Evolutionary conservation across 768 basidiomycete genomes (phyloP), one percentile per base, ranked within the genome.

Genomic region (Cantharellus anzutake): DNA sequence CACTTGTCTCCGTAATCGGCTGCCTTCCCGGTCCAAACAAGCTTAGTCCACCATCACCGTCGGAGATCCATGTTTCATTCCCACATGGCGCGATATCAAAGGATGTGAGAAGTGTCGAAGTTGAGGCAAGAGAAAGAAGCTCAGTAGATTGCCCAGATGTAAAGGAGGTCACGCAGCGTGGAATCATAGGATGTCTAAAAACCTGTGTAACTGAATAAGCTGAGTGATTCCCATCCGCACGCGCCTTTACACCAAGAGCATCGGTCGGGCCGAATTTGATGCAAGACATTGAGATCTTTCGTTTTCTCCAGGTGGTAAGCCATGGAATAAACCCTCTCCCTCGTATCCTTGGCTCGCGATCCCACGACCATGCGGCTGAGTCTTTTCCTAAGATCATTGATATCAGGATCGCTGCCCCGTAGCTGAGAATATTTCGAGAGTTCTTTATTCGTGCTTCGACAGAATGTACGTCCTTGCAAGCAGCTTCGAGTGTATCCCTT

Each of bases 21-120:
- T 72, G 66, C 71, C 69, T 42, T 85, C 76, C 14, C 88, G 81
- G 71, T 67, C 91, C 88, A 34, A 86, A 70, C 62, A 86, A 87
- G 4, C 83, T 85, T 3, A 80, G 73, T 34, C 86, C 83, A 14
- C 88, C 88, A 4, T 70, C 63, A n/a, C 72, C 75, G 67, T 91
- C 88, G 1, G 86, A 85, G 58, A 90, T 76, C 88, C 88, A 91
- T 76, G 90, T 78, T 66, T 89, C 86, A 56, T 83, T 73, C 0
- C 88, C 87, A 2, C 72, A 71, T 0, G 82, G 79, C 0, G 78
- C 69, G 7, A 87, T 65, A 63, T 91, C 88, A 57, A 90, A 73
- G 63, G 80, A 81, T n/a, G 76, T 78, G 37, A 89, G 79, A 42
- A 89, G 73, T 7, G 68, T 67, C 11, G 5, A 5, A n/a, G 41